A percentile compares a stretch with the other conserved stretches of the same genome.
Conservation (phyloP, 2,329 filamentous ascomycete genomes). For the Dothideomycetes sp. region DNA sequence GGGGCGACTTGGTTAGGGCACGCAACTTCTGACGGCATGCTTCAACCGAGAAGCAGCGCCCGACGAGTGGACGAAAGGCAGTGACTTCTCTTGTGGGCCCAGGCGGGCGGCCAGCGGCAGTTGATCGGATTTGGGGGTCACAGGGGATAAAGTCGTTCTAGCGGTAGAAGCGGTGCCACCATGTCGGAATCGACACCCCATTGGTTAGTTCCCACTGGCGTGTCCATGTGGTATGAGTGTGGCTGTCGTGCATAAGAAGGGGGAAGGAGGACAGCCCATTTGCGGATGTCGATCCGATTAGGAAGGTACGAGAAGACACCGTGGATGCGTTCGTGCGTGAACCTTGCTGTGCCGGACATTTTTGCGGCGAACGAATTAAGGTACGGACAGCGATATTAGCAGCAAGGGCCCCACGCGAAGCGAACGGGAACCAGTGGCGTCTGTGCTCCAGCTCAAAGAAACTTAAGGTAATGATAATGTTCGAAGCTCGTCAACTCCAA, state of each 20-base stretch:
- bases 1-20: too few relatives aligned
- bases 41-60: not conserved
- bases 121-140: not conserved
- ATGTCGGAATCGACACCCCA: constrained; percentile 2
- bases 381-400: not conserved
- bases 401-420: constrained; percentile 6
- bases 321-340: too few relatives aligned
- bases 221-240: not conserved
- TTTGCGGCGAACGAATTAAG: not conserved
- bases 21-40: not conserved
- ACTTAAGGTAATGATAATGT: constrained; percentile 6
- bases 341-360: not conserved
- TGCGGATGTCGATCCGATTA: not conserved
- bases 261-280: not conserved
- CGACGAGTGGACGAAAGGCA: not conserved
- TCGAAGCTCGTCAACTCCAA: constrained; percentile 4
- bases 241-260: not conserved
- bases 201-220: too few relatives aligned
- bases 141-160: constrained; percentile 5
- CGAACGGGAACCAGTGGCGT: constrained; percentile 3
- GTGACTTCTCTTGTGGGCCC: not conserved
- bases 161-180: constrained; percentile 8
- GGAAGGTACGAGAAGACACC: too few relatives aligned
- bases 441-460: constrained; percentile 6
- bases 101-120: not conserved